A percentile compares a stretch with the other conserved stretches of the same genome.
phyloP scores from a whole-genome alignment of 2,329 filamentous ascomycete genomes.

The Madurella mycetomatis region DNA sequence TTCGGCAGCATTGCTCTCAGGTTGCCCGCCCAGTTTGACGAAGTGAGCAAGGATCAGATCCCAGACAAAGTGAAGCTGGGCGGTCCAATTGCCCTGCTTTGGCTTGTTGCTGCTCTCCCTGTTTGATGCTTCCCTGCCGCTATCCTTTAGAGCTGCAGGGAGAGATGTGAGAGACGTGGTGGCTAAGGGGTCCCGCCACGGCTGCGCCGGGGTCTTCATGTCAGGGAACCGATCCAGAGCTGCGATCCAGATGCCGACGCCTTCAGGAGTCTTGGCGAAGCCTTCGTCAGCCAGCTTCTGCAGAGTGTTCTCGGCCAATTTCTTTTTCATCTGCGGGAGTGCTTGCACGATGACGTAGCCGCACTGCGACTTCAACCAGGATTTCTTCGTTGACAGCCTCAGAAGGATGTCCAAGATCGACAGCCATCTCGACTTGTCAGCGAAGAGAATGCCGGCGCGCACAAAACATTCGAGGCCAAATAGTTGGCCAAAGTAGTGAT shows the following conservation, averaged over 20 bases:
- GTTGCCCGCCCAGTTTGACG: slow-evolving; percentile 30
- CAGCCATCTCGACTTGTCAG: slow-evolving; percentile 56
- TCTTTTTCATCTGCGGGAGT: slow-evolving; percentile 56
- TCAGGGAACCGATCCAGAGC: slow-evolving; percentile 60
- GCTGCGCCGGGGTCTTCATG: slow-evolving; percentile 60
- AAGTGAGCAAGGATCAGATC: slow-evolving; percentile 64
- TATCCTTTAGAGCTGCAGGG: slow-evolving; percentile 75
- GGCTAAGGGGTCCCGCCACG: slow-evolving; percentile 76
- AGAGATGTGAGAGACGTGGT: slow-evolving; percentile 64
- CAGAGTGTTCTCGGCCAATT: slow-evolving; percentile 59
- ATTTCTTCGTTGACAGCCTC: slow-evolving; percentile 71
- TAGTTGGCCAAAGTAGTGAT: slow-evolving; percentile 77
- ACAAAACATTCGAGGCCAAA: slow-evolving; percentile 87
- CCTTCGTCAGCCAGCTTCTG: slow-evolving; percentile 59
- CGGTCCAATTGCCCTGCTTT: slow-evolving; percentile 70
- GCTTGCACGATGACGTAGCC: slow-evolving; percentile 76
- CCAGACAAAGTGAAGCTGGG: slow-evolving; percentile 86
- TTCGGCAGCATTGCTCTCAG: slow-evolving; percentile 35
- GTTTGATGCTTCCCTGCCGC: slow-evolving; percentile 49
- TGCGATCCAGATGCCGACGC: slow-evolving; percentile 81
- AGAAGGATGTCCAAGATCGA: slow-evolving; percentile 69
- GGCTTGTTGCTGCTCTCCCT: slow-evolving; percentile 43
- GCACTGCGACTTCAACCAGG: slow-evolving; percentile 86
- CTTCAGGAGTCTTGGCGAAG: slow-evolving; percentile 77
- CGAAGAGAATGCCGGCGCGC: slow-evolving; percentile 68